phyloP scores from a whole-genome alignment of 208 protist species.

The Crithidia brevicula region DNA sequence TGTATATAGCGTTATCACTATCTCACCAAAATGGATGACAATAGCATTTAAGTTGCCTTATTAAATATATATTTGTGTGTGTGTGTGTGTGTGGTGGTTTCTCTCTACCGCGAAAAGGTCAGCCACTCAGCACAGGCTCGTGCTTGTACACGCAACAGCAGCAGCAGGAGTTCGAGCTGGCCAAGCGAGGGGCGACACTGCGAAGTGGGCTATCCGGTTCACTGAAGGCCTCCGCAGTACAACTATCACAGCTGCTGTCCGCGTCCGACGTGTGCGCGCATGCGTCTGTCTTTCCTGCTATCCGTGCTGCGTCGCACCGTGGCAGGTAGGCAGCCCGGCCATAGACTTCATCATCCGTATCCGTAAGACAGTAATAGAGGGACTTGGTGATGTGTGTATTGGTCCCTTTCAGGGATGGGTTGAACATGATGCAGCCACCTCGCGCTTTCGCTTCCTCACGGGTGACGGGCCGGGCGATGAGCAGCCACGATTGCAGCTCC shows the following conservation, averaged over 20 bases:
- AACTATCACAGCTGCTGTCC: background rate
- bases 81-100: no score
- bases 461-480: background rate
- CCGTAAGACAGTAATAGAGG: background rate
- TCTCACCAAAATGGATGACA: no score
- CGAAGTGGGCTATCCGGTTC: no score
- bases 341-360: constrained; percentile 14
- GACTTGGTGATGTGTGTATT: background rate
- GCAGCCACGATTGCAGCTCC: background rate
- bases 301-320: background rate
- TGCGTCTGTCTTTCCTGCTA: background rate
- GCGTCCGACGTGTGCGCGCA: background rate
- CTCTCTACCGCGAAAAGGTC: no score
- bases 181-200: no score
- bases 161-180: no score
- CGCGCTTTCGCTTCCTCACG: background rate
- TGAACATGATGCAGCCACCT: constrained; percentile 3
- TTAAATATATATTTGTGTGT: no score
- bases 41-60: no score
- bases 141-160: no score
- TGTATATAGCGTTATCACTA: no score
- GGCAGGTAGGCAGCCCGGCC: constrained; percentile 9
- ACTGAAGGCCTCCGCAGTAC: no score
- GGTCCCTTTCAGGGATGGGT: background rate
- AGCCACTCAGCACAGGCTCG: no score